phyloP scores from a whole-genome alignment of 768 basidiomycete species.

The Suillus sp. region DNA sequence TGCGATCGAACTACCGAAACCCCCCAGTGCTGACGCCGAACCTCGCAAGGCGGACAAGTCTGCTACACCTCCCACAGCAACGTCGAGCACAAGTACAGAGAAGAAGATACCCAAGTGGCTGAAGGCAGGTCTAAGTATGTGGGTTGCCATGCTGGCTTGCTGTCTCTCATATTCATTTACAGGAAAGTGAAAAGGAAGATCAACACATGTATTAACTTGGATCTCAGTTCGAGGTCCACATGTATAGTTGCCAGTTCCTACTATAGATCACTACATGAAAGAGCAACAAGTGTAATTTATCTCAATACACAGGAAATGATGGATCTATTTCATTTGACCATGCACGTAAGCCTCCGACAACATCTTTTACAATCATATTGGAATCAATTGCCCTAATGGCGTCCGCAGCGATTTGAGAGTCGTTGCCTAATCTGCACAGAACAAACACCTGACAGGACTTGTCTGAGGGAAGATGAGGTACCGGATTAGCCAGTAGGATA shows the following conservation, averaged over 20 bases:
- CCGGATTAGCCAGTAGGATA: constrained; percentile 63
- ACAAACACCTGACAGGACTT: constrained; percentile 46
- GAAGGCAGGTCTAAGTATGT: constrained; percentile 64
- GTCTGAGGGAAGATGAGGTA: constrained; percentile 37
- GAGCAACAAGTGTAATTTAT: constrained; percentile 6
- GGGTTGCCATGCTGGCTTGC: background rate
- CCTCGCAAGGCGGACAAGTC: constrained; percentile 14
- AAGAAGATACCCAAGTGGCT: constrained; percentile 82
- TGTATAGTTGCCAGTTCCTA: constrained; percentile 7
- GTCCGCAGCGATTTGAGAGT: constrained; percentile 85
- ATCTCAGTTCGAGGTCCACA: constrained; percentile 2
- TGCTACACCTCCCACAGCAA: constrained; percentile 15
- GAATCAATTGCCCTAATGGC: constrained; percentile 30
- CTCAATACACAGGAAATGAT: constrained; percentile 78
- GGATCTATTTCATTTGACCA: constrained; percentile 79
- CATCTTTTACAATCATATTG: constrained; percentile 53
- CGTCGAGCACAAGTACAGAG: constrained; percentile 28
- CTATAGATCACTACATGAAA: constrained; percentile 2
- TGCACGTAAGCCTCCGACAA: constrained; percentile 79
- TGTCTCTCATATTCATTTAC: background rate
- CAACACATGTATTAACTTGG: constrained; percentile 13
- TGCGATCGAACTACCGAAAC: constrained; percentile 68
- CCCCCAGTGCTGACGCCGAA: constrained; percentile 41
- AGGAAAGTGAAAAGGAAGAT: constrained; percentile 39
- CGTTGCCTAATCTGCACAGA: constrained; percentile 89